A percentile compares a stretch with the other conserved stretches of the same genome.
Conservation (phyloP, 345 rosid genomes). For the Eucalyptus tenuipes region DNA sequence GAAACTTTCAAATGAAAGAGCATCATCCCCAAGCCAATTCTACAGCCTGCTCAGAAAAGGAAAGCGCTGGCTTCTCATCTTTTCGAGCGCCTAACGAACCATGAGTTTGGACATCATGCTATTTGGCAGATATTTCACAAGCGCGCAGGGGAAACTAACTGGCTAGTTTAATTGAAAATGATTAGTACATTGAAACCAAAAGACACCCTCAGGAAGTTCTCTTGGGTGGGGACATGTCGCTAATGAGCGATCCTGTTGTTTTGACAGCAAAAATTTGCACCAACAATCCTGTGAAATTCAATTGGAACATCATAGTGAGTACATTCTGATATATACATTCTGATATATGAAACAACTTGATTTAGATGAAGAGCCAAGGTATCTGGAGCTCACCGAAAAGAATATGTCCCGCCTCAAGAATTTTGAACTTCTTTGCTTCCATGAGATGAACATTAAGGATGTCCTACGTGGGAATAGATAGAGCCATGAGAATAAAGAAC, state of each 20-base stretch:
- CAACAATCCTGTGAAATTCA: neutral
- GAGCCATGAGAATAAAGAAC: neutral
- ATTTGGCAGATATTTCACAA: neutral
- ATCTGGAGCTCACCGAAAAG: conserved; percentile 19
- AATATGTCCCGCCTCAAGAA: conserved; percentile 15
- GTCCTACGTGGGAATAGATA: neutral
- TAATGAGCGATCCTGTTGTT: conserved; percentile 27
- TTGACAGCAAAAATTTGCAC: conserved; percentile 26
- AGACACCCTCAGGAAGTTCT: conserved; percentile 23
- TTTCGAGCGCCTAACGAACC: neutral
- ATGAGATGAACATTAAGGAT: conserved; percentile 7
- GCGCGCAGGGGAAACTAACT: neutral
- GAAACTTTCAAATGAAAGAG: neutral
- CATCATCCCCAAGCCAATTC: neutral
- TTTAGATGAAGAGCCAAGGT: neutral
- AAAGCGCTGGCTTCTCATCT: neutral
- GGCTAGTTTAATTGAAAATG: neutral
- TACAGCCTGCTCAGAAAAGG: neutral
- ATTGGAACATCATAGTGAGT: neutral
- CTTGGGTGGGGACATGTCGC: conserved; percentile 75
- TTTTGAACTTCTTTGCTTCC: conserved; percentile 23
- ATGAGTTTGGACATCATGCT: neutral
- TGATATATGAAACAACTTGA: neutral
- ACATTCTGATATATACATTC: neutral
- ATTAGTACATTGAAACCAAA: neutral